Percentiles rank a stretch among this genome's conserved stretches.
phyloP scores from a whole-genome alignment of 2,329 filamentous ascomycete species.

The Xylariaceae sp. region DNA sequence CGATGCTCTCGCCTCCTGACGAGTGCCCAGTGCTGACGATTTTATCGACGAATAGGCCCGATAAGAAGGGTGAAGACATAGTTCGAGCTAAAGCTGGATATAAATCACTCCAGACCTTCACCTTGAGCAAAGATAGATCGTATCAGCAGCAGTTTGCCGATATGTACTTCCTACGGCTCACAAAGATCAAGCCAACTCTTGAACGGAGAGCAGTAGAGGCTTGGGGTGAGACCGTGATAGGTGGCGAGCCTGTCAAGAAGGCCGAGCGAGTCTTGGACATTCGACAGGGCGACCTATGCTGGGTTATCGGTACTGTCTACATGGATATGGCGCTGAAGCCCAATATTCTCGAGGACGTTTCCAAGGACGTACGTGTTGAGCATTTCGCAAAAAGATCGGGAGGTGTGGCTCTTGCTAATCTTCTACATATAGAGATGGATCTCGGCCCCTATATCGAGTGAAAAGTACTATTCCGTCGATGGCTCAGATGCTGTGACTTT shows the following conservation, averaged over 20 bases:
- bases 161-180: conserved; percentile 91
- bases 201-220: conserved; percentile 67
- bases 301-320: conserved; percentile 90
- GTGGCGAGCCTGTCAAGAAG: conserved; percentile 65
- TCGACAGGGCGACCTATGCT: conserved; percentile 89
- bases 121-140: conserved; percentile 62
- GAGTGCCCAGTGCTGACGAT: neutral
- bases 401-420: conserved; percentile 2
- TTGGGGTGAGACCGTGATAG: conserved; percentile 76
- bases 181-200: conserved; percentile 78
- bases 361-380: conserved; percentile 66
- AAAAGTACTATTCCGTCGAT: conserved; percentile 67
- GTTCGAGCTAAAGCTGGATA: conserved; percentile 57
- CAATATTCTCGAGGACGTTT: conserved; percentile 90
- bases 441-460: conserved; percentile 67
- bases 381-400: neutral
- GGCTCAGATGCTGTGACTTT: conserved; percentile 69
- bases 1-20: neutral
- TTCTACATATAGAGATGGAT: conserved; percentile 67
- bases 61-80: conserved; percentile 33
- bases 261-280: conserved; percentile 93
- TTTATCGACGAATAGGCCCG: conserved; percentile 23
- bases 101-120: conserved; percentile 69
- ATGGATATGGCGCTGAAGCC: conserved; percentile 97
- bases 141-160: conserved; percentile 96